phyloP scores from a whole-genome alignment of 106 monocot genomes.

The Acanthochlamys bracteata region DNA sequence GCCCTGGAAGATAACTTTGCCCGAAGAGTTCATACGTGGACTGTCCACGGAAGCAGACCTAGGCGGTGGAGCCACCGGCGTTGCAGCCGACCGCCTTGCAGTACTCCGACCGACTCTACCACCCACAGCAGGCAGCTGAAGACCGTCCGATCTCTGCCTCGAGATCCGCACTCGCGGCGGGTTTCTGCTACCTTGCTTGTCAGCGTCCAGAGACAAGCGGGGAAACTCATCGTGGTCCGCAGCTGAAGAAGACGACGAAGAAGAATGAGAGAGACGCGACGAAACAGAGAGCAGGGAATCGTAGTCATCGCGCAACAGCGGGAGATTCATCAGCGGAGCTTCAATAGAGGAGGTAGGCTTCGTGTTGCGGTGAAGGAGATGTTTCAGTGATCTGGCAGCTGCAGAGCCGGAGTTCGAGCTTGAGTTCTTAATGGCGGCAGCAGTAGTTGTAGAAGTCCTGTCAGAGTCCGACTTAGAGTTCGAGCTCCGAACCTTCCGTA shows the following conservation, averaged over 20 bases:
- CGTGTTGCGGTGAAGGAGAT: conserved; percentile 30
- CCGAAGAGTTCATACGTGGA: conserved; percentile 82
- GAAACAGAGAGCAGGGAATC: conserved; percentile 31
- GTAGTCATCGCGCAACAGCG: conserved; percentile 45
- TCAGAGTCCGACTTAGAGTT: background rate
- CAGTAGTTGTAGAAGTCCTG: background rate
- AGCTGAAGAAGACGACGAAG: conserved; percentile 56
- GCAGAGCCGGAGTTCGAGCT: background rate
- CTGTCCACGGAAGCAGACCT: conserved; percentile 44
- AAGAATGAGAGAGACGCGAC: conserved; percentile 46
- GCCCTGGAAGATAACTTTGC: conserved; percentile 69
- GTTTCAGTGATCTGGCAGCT: conserved; percentile 19
- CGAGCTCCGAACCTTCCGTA: conserved; percentile 22
- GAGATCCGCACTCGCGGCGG: background rate
- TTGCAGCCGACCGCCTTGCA: background rate
- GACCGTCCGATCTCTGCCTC: background rate
- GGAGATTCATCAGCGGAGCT: conserved; percentile 32
- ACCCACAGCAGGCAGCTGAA: background rate
- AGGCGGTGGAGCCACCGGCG: conserved; percentile 7
- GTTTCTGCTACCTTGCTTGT: conserved; percentile 11
- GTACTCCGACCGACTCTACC: conserved; percentile 11
- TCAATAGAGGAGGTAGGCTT: conserved; percentile 21
- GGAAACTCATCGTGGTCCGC: conserved; percentile 61
- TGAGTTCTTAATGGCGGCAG: background rate
- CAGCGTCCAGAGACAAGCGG: conserved; percentile 74